These are phyloP conservation scores for Termitomyces sp. DNA, from an alignment of 768 basidiomycete genomes.

Conservation along the genomic window DNA sequence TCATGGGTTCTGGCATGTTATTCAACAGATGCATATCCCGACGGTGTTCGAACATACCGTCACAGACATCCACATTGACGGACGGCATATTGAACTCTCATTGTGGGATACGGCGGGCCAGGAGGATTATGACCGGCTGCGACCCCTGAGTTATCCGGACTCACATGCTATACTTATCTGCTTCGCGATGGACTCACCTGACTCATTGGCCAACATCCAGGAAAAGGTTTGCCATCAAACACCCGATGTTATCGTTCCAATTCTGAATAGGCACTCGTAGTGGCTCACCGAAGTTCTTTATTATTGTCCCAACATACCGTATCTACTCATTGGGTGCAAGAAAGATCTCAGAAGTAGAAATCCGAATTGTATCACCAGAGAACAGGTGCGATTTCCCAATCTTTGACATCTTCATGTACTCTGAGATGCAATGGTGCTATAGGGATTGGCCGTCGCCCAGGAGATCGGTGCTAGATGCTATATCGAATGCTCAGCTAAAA, in stretches of 20 bases:
- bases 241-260: not conserved
- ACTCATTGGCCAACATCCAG: slow-evolving; percentile 98
- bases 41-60: slow-evolving; percentile 99
- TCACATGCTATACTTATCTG: slow-evolving; percentile 99
- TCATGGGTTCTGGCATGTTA: not conserved
- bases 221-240: slow-evolving; percentile 68
- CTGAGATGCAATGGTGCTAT: not conserved
- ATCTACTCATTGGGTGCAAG: slow-evolving; percentile 98
- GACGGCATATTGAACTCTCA: slow-evolving; percentile 95
- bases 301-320: slow-evolving; percentile 88
- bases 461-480: slow-evolving; percentile 97
- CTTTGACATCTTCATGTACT: not conserved
- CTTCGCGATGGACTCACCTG: slow-evolving; percentile 95
- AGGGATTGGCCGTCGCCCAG: slow-evolving; percentile 92
- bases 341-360: slow-evolving; percentile 94
- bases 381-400: slow-evolving; percentile 55
- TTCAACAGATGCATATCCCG: slow-evolving; percentile 86
- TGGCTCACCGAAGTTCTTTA: slow-evolving; percentile 99
- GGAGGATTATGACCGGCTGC: slow-evolving; percentile 98
- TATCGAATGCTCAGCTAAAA: slow-evolving; percentile 94
- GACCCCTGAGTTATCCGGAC: slow-evolving; percentile 97
- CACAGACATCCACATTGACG: slow-evolving; percentile 96
- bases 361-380: slow-evolving; percentile 88
- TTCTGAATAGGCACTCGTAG: slow-evolving; percentile 32
- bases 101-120: slow-evolving; percentile 99